Evolutionary conservation across 805 yeast species (phyloP), one percentile per base, ranked within the genome.

Genomic region (Candida nemodendra): DNA sequence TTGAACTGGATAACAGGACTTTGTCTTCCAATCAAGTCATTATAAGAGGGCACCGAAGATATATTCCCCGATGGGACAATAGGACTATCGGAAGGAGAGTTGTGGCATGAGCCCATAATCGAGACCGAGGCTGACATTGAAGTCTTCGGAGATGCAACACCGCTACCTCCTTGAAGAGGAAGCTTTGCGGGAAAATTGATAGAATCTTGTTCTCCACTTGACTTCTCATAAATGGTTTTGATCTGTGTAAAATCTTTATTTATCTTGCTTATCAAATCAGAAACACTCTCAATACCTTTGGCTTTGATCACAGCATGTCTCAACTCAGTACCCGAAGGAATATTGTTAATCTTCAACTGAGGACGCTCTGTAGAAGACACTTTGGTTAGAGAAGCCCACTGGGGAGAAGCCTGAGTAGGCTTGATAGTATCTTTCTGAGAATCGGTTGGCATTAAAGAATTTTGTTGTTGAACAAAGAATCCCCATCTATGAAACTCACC

Each of bases 401-500:
- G 26, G 15, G 9, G 5, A 5, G 18, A 29, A 17, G 18, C 9
- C 24, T 18, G 39, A 35, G 24, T 25, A n/a, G n/a, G n/a, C 22
- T 31, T 28, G 16, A 33, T 35, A 4, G 33, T 7, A 18, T 33
- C 39, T 23, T 24, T 37, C 22, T 47, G 45, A 21, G 45, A 36
- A 31, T 51, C 56, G 29, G 44, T 44, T 4, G 65, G 61, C 50
- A 60, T 46, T 4, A 57, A 42, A 18, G 58, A 52, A 36, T 59
- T 56, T 43, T 81, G 77, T 53, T 79, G 86, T 56, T 81, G 84
- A 47, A 87, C 80, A 52, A 78, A 85, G 53, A 79, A 78, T 14
- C 95, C 95, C 80, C 88, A 79, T 63, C 84, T 79, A 60, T 86
- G 96, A 47, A 88, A 73, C 54, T 85, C 95, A 51, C 96, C 97